These are phyloP conservation scores for Metschnikowia similis DNA, from an alignment of 805 yeast species.

Conservation along the genomic window DNA sequence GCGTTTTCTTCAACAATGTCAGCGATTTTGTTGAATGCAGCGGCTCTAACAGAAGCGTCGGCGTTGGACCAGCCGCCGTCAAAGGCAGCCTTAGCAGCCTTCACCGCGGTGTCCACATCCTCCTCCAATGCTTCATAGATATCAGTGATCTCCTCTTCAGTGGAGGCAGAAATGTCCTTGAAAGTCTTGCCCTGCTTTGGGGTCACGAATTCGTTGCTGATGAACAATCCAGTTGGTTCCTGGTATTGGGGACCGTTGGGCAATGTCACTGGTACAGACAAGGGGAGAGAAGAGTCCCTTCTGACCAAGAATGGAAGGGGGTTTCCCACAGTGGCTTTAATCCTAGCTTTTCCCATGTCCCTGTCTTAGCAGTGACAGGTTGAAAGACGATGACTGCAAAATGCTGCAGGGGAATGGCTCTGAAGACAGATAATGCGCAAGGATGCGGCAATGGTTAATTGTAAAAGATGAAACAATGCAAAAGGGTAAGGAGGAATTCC, in stretches of 20 bases:
- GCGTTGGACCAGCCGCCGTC: constrained; percentile 60
- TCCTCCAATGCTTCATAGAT: constrained; percentile 72
- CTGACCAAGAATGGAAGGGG: not conserved
- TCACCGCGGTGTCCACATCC: constrained; percentile 82
- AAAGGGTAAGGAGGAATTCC: too few species aligned
- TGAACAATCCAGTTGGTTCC: constrained; percentile 87
- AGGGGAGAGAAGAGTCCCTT: constrained; percentile 22
- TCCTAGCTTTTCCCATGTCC: not conserved
- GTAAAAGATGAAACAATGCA: too few species aligned
- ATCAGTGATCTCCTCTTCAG: constrained; percentile 64
- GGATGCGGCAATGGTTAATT: too few species aligned
- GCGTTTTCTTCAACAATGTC: constrained; percentile 69
- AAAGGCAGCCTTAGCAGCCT: constrained; percentile 79
- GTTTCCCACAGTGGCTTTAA: constrained; percentile 6
- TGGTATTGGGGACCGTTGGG: constrained; percentile 71
- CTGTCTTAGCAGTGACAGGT: too few species aligned
- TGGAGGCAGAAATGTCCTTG: constrained; percentile 61
- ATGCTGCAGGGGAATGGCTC: too few species aligned
- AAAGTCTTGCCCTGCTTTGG: constrained; percentile 56
- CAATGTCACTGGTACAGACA: constrained; percentile 45
- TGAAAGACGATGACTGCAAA: too few species aligned
- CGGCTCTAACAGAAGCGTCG: constrained; percentile 67
- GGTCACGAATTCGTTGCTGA: constrained; percentile 74
- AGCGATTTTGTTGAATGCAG: constrained; percentile 65
- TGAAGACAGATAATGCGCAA: too few species aligned